Base-by-base conservation (phyloP, 306 rosid species). In the Pueraria montana region DNA sequence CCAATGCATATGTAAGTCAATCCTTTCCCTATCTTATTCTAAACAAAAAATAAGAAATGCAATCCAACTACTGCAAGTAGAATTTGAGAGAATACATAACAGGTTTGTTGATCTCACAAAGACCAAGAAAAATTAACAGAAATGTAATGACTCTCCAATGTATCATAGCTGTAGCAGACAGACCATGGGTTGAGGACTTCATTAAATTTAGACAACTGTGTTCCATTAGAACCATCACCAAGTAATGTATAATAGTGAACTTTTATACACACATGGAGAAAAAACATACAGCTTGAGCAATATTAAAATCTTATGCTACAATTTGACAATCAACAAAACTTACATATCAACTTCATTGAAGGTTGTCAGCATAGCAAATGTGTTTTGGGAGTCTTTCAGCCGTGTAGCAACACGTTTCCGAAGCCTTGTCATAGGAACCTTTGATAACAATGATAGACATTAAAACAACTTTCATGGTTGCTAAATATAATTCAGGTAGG, bases 371-470 rank as follows among this genome's bases (percentile, higher is more conserved):
- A 93, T 71, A 42, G 97, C 97, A 70, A 86, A 93, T 50, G 96
- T 93, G 89, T 93, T 93, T 69, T 93, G 97, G 66, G 97, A 90
- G 85, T 93, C 97, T 69, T 93, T 93, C 94, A 93, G 87, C 30
- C 94, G 81, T 38, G 85, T 87, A 56, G 94, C 93, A 74, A 91
- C 94, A 14, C 96, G 87, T 69, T 89, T 91, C 55, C 96, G 86
- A 72, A 93, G 91, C 77, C 93, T 93, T 52, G 94, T 93, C 97
- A 93, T 91, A 68, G 94, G 94, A 90, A 93, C 95, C 97, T 93
- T 81, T 49, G 79, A 82, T 26, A 18, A 32, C 71, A 34, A 32
- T 16, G 27, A 49, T 61, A 48, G 16, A 59, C 59, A 76, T 83
- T 40, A 85, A 43, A 21, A 76, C 10, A 78, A 81, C 68, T 21